These are phyloP conservation scores for Triticum aestivum DNA, from an alignment of 176 grass and related monocot species.

Conservation along the genomic window DNA sequence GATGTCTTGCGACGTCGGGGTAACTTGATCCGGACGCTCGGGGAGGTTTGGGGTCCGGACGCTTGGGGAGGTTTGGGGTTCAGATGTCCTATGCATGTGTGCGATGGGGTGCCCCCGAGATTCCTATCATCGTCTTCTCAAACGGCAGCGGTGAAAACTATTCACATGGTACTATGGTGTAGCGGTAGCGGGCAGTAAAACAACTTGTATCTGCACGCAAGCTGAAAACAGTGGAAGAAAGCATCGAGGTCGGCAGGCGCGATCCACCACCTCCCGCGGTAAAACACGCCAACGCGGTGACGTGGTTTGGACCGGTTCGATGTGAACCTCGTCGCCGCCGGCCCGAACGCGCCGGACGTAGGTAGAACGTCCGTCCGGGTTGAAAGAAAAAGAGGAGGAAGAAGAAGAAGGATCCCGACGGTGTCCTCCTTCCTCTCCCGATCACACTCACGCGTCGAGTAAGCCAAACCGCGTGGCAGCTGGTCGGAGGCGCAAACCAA, in stretches of 20 bases:
- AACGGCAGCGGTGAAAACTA: no score
- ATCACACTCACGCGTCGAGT: neutral
- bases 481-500: no score
- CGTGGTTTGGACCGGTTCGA: constrained; percentile 4
- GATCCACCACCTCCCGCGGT: neutral
- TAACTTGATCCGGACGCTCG: accelerated
- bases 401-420: neutral
- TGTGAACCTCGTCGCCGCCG: constrained; percentile 22
- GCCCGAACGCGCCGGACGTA: neutral
- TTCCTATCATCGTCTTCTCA: no score
- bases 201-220: neutral
- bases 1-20: no score
- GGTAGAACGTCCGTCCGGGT: neutral
- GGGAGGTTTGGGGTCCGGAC: no score
- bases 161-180: no score
- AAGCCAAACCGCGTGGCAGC: neutral
- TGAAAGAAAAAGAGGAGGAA: neutral
- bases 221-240: neutral
- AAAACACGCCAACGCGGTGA: neutral
- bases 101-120: no score
- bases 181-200: no score
- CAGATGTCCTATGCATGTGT: no score
- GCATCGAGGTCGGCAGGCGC: neutral
- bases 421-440: neutral
- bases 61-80: no score